phyloP scores from a whole-genome alignment of 768 basidiomycete species.

The Mycena filopes region DNA sequence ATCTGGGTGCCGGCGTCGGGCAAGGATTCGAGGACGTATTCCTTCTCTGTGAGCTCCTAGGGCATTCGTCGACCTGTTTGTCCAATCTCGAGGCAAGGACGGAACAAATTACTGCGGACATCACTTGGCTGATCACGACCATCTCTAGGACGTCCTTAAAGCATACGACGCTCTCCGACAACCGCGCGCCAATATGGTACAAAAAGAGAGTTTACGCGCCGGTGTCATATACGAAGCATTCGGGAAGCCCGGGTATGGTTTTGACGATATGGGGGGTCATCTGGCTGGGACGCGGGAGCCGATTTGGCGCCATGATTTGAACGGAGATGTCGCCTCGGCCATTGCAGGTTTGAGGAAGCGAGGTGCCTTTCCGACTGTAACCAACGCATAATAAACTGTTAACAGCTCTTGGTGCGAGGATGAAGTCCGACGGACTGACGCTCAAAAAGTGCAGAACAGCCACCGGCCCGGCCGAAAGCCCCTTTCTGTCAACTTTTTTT shows the following conservation, averaged over 20 bases:
- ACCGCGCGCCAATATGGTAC: slow-evolving; percentile 62
- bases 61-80: slow-evolving; percentile 50
- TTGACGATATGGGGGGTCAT: slow-evolving; percentile 45
- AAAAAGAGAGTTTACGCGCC: slow-evolving; percentile 49
- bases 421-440: too few species aligned
- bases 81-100: slow-evolving; percentile 53
- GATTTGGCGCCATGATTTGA: slow-evolving; percentile 62
- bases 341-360: slow-evolving; percentile 34
- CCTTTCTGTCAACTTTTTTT: too few species aligned
- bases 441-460: too few species aligned
- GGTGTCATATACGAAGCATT: slow-evolving; percentile 58
- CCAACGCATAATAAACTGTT: not conserved
- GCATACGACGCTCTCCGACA: slow-evolving; percentile 57
- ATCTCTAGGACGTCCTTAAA: slow-evolving; percentile 53
- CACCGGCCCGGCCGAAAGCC: too few species aligned
- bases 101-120: not conserved
- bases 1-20: slow-evolving; percentile 67
- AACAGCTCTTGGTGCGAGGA: too few species aligned
- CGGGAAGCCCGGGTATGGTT: slow-evolving; percentile 43
- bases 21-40: slow-evolving; percentile 70
- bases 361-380: slow-evolving; percentile 1
- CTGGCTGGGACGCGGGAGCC: slow-evolving; percentile 55
- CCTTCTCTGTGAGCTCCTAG: slow-evolving; percentile 56
- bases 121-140: not conserved
- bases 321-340: slow-evolving; percentile 50